A percentile compares a stretch with the other conserved stretches of the same genome.
Conservation (phyloP, 1,284 basidiomycete genomes). For the Pyrrhoderma lamaoense region DNA sequence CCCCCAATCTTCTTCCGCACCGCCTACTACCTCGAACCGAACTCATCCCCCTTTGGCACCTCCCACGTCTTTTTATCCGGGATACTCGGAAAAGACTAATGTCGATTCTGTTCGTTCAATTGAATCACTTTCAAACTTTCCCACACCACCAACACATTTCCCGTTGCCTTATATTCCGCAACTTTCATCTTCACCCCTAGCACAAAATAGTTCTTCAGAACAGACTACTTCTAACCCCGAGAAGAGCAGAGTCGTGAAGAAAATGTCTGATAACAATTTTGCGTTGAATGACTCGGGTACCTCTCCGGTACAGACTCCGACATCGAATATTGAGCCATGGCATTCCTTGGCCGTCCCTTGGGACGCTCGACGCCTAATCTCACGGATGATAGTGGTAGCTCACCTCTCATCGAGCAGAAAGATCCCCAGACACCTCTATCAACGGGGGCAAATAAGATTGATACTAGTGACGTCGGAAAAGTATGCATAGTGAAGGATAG, state of each 20-base stretch:
- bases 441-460: neutral
- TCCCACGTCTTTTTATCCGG: slow-evolving; percentile 8
- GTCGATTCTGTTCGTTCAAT: slow-evolving; percentile 44
- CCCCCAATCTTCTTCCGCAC: neutral
- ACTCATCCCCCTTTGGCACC: neutral
- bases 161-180: slow-evolving; percentile 44
- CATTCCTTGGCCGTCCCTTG: neutral
- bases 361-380: slow-evolving; percentile 6
- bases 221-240: neutral
- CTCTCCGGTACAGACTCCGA: neutral
- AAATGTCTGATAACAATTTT: neutral
- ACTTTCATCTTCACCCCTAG: slow-evolving; percentile 6
- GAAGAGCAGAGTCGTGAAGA: neutral
- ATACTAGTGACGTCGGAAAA: neutral
- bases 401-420: neutral
- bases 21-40: slow-evolving; percentile 5
- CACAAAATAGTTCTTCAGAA: neutral
- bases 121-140: slow-evolving; percentile 62
- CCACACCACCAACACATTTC: slow-evolving; percentile 61
- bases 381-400: slow-evolving; percentile 5
- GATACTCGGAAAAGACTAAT: slow-evolving; percentile 20
- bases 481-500: neutral
- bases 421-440: neutral
- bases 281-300: neutral
- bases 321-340: neutral